Conservation (phyloP, 345 rosid genomes). For the Eucalyptus microcorys region DNA sequence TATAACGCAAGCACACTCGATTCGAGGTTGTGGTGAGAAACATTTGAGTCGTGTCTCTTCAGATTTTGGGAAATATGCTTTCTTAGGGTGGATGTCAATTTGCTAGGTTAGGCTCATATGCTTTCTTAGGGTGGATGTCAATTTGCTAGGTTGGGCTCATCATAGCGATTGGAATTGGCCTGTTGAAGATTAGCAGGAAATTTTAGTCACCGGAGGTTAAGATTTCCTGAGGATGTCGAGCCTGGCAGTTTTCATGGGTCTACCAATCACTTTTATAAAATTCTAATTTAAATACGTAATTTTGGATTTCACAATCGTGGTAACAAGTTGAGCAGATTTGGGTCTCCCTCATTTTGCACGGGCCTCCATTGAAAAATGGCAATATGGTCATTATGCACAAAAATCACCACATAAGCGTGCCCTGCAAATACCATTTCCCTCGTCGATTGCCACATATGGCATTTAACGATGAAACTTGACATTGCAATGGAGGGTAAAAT, state of each 20-base stretch:
- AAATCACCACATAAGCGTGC: not conserved
- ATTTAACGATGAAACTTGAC: not conserved
- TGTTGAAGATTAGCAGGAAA: not conserved
- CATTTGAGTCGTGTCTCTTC: not conserved
- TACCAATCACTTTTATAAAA: not conserved
- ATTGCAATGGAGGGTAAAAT: too few relatives aligned
- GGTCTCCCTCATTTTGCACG: not conserved
- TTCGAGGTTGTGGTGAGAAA: not conserved
- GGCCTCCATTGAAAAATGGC: not conserved
- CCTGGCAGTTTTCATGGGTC: not conserved
- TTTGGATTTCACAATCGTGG: not conserved
- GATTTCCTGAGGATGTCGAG: not conserved
- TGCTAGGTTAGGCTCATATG: not conserved
- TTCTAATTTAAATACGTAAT: not conserved
- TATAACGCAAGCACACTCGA: not conserved
- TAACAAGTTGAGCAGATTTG: not conserved
- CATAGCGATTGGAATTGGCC: not conserved
- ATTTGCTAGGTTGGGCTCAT: not conserved
- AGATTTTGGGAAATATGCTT: not conserved
- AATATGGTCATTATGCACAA: not conserved
- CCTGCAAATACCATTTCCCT: not conserved
- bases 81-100: not conserved
- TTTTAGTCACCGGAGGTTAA: not conserved
- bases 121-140: not conserved
- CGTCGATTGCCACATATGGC: not conserved